Conservation (phyloP, 2,329 filamentous ascomycete genomes). For the Fonsecaea nubica region DNA sequence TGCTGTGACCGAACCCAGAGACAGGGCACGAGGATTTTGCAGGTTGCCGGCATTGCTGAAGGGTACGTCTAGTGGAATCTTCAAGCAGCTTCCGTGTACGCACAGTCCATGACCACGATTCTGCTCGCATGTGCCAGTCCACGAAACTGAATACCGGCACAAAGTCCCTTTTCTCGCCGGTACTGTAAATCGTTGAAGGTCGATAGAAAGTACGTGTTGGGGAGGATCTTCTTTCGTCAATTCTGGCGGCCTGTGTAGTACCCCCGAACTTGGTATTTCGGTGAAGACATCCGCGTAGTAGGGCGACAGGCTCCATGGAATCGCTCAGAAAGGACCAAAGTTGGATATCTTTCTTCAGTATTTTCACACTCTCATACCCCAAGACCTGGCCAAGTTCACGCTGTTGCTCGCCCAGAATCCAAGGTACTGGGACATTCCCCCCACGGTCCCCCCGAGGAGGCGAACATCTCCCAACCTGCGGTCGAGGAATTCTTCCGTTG, state of each 20-base stretch:
- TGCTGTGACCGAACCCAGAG: neutral
- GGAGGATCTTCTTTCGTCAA: neutral
- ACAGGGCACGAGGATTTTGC: neutral
- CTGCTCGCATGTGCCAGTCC: neutral
- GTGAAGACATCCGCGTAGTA: neutral
- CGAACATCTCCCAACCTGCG: conserved; percentile 74
- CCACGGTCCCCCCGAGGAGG: conserved; percentile 66
- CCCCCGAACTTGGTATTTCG: neutral
- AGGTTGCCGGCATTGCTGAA: neutral
- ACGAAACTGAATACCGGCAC: neutral
- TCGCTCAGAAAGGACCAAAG: neutral
- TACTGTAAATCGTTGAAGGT: neutral
- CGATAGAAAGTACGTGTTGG: neutral
- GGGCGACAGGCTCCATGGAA: neutral
- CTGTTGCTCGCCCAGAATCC: conserved; percentile 78
- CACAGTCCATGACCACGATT: neutral
- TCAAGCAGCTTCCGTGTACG: neutral
- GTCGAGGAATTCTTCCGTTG: conserved; percentile 81
- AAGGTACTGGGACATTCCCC: conserved; percentile 75
- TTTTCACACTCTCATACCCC: conserved; percentile 75
- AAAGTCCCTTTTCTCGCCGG: neutral
- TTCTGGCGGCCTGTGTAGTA: neutral
- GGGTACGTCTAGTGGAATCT: neutral
- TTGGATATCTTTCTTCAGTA: neutral
- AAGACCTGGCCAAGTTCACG: conserved; percentile 84